Conservation (phyloP, 2,329 filamentous ascomycete genomes). For the Rasamsonia emersonii region DNA sequence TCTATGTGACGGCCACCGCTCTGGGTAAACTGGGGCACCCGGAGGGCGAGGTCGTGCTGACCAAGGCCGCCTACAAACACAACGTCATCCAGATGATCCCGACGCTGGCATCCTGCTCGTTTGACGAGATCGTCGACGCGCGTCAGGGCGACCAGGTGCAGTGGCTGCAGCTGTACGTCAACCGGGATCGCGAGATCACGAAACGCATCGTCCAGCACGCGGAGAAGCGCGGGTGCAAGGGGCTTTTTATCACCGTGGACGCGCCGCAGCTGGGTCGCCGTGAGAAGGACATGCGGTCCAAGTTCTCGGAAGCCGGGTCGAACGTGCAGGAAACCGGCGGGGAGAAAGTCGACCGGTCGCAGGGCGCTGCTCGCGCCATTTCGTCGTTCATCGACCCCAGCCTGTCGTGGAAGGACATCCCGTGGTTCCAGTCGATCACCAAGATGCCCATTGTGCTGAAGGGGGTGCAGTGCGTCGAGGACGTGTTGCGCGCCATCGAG, state of each 20-base stretch:
- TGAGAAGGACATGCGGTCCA: conserved; percentile 96
- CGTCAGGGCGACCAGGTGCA: conserved; percentile 71
- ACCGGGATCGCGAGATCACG: conserved; percentile 89
- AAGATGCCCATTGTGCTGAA: conserved; percentile 94
- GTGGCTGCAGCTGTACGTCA: conserved; percentile 96
- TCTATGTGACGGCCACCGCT: conserved; percentile 94
- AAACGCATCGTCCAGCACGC: conserved; percentile 85
- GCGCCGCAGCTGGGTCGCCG: conserved; percentile 88
- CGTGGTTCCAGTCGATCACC: conserved; percentile 87
- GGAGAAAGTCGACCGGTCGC: conserved; percentile 63
- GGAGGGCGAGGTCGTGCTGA: conserved; percentile 89
- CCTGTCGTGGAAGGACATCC: conserved; percentile 87
- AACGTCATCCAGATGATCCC: conserved; percentile 97
- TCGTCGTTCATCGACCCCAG: conserved; percentile 92
- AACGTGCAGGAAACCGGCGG: conserved; percentile 67
- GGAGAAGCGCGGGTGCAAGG: conserved; percentile 84
- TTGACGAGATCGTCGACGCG: conserved; percentile 94
- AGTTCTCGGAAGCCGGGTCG: conserved; percentile 76
- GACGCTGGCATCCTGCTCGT: conserved; percentile 90
- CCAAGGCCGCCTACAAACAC: conserved; percentile 73
- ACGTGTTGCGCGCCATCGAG: conserved; percentile 80
- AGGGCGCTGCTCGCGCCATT: conserved; percentile 91
- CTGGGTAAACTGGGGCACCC: conserved; percentile 90
- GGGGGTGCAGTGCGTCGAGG: conserved; percentile 91
- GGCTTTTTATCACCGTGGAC: conserved; percentile 96